A percentile compares a stretch with the other conserved stretches of the same genome.
Evolutionary conservation across 352 stramenopile species (phyloP).

Genomic region (Globisporangium orthogonon): DNA sequence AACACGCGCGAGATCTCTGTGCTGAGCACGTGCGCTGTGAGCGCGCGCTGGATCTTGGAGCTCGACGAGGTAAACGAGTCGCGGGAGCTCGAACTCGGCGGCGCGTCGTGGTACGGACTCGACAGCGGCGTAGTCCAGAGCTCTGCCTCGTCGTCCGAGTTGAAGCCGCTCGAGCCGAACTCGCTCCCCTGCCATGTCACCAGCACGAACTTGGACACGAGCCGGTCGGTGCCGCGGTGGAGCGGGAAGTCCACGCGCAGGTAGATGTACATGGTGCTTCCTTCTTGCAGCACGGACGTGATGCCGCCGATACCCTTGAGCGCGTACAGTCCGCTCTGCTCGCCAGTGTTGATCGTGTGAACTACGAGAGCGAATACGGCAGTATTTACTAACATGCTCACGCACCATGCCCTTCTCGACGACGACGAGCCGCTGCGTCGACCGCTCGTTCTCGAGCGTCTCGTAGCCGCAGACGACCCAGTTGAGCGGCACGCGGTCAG

Average conservation of each 20-base stretch:
- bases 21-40: slow-evolving; percentile 76
- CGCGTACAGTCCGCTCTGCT: slow-evolving; percentile 69
- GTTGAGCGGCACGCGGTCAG: slow-evolving; percentile 73
- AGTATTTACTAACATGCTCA: background rate
- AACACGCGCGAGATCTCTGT: slow-evolving; percentile 86
- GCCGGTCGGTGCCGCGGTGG: slow-evolving; percentile 69
- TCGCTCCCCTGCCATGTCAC: slow-evolving; percentile 79
- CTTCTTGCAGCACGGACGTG: slow-evolving; percentile 60
- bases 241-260: slow-evolving; percentile 82
- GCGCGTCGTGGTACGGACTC: slow-evolving; percentile 21
- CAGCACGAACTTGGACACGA: slow-evolving; percentile 85
- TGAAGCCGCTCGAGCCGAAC: slow-evolving; percentile 35
- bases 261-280: slow-evolving; percentile 87
- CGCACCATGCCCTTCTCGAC: slow-evolving; percentile 83
- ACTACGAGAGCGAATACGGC: background rate
- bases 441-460: slow-evolving; percentile 46
- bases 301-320: slow-evolving; percentile 83
- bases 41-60: slow-evolving; percentile 73
- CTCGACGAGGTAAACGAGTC: slow-evolving; percentile 45
- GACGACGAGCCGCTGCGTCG: slow-evolving; percentile 62
- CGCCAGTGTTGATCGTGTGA: background rate
- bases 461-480: slow-evolving; percentile 84
- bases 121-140: slow-evolving; percentile 34
- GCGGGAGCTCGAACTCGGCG: slow-evolving; percentile 17
- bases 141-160: slow-evolving; percentile 70